Base-by-base conservation (phyloP, 2,329 filamentous ascomycete species). In the Cladosporium sp. region DNA sequence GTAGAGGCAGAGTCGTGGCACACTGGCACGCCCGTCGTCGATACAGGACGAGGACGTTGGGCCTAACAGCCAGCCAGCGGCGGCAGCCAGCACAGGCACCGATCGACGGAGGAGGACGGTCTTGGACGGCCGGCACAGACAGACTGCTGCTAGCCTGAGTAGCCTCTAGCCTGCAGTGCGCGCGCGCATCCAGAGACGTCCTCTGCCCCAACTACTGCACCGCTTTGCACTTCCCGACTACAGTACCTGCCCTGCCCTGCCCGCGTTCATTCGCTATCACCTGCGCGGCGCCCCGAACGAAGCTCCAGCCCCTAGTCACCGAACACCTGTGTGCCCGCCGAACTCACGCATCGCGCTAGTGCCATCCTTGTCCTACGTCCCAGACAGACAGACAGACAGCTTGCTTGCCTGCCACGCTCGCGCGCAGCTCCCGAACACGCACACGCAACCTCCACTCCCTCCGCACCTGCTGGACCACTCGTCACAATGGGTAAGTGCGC, bases 401-500 rank as follows among this genome's bases (percentile, higher is more conserved):
- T 34, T 43, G 56, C 56, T 58, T 39, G 30, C 32, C 21, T 43
- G 56, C 56, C n/a, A 1, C 13, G 56, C 56, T 46, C 21, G 56
- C 56, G 34, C 34, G 56, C 56, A 58, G 56, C 56, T 58, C 36
- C 54, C 36, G 54, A 58, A 11, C 34, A 58, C 62, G 62, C 53
- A 64, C 62, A 49, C 62, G 26, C 28, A 46, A 34, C 34, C 23
- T 30, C 34, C 30, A 32, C 8, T 32, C 14, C 43, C 43, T 49
- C 53, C 54, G 53, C 62, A 58, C 54, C 62, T 64, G 49, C 43
- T 54, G 43, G 53, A 49, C 53, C 26, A 18, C 23, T 28, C 30
- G 32, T 63, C 59, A 64, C 51, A 64, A 64, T 64, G 62, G 62
- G 62, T 64, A 64, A 64, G 62, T 64, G 53, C 62, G 54, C 46